Conservation (phyloP, 805 yeast genomes). For the Lachancea kluyveri region DNA sequence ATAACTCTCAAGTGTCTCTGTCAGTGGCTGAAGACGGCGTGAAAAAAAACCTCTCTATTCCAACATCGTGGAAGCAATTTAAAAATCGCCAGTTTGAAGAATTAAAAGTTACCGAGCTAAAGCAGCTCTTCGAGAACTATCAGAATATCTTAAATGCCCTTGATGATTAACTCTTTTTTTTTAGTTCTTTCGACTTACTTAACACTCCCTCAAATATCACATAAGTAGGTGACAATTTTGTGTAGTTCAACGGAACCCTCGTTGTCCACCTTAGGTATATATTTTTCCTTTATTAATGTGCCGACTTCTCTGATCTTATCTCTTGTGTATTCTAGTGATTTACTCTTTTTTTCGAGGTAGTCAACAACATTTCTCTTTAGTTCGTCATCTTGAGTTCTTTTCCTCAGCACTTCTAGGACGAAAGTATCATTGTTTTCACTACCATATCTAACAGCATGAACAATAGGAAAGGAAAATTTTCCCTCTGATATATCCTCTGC, state of each 20-base stretch:
- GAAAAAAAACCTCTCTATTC: conserved; percentile 7
- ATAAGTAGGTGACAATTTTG: conserved; percentile 11
- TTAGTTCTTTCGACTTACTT: too few species aligned
- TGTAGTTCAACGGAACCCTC: conserved; percentile 9
- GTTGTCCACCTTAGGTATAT: conserved; percentile 14
- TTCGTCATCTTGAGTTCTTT: conserved; percentile 43
- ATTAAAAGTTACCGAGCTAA: conserved; percentile 22
- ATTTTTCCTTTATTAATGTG: conserved; percentile 15
- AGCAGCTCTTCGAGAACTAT: conserved; percentile 27
- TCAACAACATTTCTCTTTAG: conserved; percentile 46
- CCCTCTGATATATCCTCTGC: conserved; percentile 90
- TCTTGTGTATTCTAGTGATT: conserved; percentile 24
- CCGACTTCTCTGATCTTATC: conserved; percentile 16
- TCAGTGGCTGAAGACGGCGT: conserved; percentile 1
- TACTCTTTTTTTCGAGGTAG: conserved; percentile 35
- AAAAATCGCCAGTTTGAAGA: conserved; percentile 26
- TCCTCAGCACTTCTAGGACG: conserved; percentile 43
- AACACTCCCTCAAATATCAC: conserved; percentile 4
- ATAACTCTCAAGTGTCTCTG: neutral
- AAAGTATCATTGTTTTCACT: conserved; percentile 31
- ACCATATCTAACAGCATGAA: conserved; percentile 50
- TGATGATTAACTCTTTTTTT: conserved; percentile 3
- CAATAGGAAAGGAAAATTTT: conserved; percentile 78
- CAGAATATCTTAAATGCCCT: conserved; percentile 12
- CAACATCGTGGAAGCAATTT: conserved; percentile 18